Conservation (phyloP, 306 rosid genomes). For the Rosa multiflora region DNA sequence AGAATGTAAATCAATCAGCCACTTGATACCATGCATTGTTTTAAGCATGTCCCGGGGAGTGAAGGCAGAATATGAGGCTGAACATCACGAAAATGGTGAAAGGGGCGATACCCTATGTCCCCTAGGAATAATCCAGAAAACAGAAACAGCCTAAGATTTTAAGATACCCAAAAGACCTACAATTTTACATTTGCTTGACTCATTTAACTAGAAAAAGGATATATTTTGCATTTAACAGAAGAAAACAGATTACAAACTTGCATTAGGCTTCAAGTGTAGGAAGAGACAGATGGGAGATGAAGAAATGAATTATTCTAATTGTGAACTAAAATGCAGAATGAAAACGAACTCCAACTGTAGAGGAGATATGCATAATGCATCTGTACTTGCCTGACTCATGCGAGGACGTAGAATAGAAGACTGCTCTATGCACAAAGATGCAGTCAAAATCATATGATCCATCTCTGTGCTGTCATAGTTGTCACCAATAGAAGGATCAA, state of each 20-base stretch:
- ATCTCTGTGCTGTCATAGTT: slow-evolving; percentile 48
- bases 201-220: neutral
- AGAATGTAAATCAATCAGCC: slow-evolving; percentile 7
- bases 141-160: neutral
- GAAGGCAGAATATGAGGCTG: neutral
- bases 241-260: neutral
- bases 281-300: neutral
- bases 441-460: slow-evolving; percentile 61
- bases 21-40: neutral
- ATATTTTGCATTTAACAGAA: neutral
- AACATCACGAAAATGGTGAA: neutral
- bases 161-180: neutral
- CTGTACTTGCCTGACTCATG: slow-evolving; percentile 71
- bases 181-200: neutral
- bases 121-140: neutral
- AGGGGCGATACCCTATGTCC: neutral
- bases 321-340: neutral
- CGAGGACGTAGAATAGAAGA: slow-evolving; percentile 68
- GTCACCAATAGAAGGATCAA: slow-evolving; percentile 65
- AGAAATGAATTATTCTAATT: neutral
- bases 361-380: neutral
- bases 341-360: neutral
- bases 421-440: slow-evolving; percentile 78
- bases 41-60: slow-evolving; percentile 11
- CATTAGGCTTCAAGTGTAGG: neutral